Base-by-base conservation (phyloP, 2,329 filamentous ascomycete species). In the Pseudocercospora musae region DNA sequence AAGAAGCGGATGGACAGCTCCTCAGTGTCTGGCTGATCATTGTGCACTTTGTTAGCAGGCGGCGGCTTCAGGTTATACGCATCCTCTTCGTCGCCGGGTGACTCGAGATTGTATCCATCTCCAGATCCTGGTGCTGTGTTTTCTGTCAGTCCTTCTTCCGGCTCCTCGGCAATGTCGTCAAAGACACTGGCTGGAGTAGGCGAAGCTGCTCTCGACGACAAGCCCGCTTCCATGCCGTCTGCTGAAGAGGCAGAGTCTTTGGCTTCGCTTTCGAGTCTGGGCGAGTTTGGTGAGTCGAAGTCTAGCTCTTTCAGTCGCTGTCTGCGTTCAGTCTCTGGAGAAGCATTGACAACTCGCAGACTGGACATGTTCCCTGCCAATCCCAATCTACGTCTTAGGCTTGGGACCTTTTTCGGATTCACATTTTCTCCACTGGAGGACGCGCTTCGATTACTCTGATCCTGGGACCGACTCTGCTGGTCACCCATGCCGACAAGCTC, bases 11-110 rank as follows among this genome's bases (percentile, higher is more conserved):
- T 68, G 1, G 75, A 66, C 1, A 80, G 67, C 1, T 68, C 64
- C 63, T 80, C 78, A 37, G 78, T 63, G 44, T 73, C 73, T 50
- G 63, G 66, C 31, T 62, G 40, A 18, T 62, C 46, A 25, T 68
- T 71, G 9, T 20, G 29, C 7, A 68, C 65, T 9, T 68, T 58
- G 9, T 63, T 64, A 9, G 77, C 76, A 18, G 76, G 72, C 23
- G 78, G 78, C 27, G 78, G 74, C 60, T 77, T 76, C 44, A 80
- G 71, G 60, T 80, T 77, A 68, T 76, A 76, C 5, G 70, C 70
- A 23, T 68, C 69, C 15, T 64, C 64, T 21, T 59, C 60, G 42
- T 25, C 60, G 56, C 13, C 62, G 60, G 44, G 60, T 64, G 21
- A 55, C 8, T 29, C 57, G 31, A 50, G n/a, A 7, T 20, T 49